Evolutionary conservation across 345 rosid genomes (phyloP).

Genomic region (Melaleuca quinquenervia): DNA sequence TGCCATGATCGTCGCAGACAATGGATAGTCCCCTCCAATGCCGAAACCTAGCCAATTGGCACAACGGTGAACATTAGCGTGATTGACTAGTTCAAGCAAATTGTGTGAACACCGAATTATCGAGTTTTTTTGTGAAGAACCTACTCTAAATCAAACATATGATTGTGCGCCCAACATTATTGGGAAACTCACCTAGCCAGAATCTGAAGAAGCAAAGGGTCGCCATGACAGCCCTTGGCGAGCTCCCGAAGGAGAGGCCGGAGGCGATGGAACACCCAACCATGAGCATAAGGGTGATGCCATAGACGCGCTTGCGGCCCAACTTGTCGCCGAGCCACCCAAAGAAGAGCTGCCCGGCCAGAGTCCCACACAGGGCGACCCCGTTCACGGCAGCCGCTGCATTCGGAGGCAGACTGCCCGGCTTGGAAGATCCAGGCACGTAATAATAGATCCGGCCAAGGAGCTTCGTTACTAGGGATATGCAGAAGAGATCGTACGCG

Average conservation of each 20-base stretch:
- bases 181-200: neutral
- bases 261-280: neutral
- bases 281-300: constrained; percentile 6
- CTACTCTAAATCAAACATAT: neutral
- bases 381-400: neutral
- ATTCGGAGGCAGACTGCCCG: constrained; percentile 1
- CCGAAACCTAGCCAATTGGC: neutral
- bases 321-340: constrained; percentile 8
- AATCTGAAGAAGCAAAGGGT: constrained; percentile 9
- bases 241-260: neutral
- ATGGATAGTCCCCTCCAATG: constrained; percentile 4
- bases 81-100: neutral
- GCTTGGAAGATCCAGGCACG: neutral
- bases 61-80: neutral
- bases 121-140: neutral
- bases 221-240: neutral
- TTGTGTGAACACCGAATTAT: neutral
- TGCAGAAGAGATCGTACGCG: constrained; percentile 6
- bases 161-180: neutral
- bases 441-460: constrained; percentile 5
- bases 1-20: constrained; percentile 5
- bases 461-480: constrained; percentile 3
- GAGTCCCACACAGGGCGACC: constrained; percentile 2
- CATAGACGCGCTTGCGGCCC: constrained; percentile 4
- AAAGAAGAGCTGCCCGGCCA: constrained; percentile 6